Conservation (phyloP, 2,329 filamentous ascomycete genomes). For the Ascochyta fabae region DNA sequence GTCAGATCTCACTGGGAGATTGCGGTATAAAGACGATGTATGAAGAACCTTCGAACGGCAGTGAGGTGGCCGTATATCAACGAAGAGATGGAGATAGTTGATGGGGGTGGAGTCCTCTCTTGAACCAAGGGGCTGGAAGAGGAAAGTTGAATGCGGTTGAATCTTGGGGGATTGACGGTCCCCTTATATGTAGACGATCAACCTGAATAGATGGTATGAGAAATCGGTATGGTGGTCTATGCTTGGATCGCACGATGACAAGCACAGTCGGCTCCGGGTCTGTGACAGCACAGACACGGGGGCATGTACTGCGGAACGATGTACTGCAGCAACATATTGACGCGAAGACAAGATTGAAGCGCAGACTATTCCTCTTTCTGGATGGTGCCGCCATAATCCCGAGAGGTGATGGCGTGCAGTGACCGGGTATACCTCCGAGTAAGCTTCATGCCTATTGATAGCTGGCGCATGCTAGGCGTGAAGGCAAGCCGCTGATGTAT, state of each 20-base stretch:
- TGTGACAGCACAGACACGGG: constrained; percentile 48
- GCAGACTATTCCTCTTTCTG: constrained; percentile 42
- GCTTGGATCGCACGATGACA: constrained; percentile 47
- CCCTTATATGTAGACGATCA: constrained; percentile 48
- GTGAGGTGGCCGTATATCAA: constrained; percentile 21
- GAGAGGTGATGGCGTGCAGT: constrained; percentile 47
- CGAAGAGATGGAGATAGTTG: constrained; percentile 18
- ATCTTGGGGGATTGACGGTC: constrained; percentile 33
- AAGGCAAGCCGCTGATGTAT: constrained; percentile 43
- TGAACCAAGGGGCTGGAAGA: constrained; percentile 36
- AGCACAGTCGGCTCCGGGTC: constrained; percentile 47
- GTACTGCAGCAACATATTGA: constrained; percentile 51
- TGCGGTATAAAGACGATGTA: constrained; percentile 1
- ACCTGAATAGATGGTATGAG: constrained; percentile 32
- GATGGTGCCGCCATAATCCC: constrained; percentile 44
- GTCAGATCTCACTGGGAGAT: constrained; percentile 10
- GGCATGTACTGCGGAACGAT: constrained; percentile 49
- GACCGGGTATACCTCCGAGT: constrained; percentile 43
- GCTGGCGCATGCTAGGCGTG: constrained; percentile 42
- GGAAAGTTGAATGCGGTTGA: constrained; percentile 28
- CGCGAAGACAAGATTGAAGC: constrained; percentile 48
- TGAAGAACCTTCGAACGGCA: constrained; percentile 9
- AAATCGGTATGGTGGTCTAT: constrained; percentile 34
- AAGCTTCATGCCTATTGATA: constrained; percentile 49
- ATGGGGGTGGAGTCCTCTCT: constrained; percentile 14